phyloP scores from a whole-genome alignment of 2,329 filamentous ascomycete genomes.

The Dactylonectria macrodidyma region DNA sequence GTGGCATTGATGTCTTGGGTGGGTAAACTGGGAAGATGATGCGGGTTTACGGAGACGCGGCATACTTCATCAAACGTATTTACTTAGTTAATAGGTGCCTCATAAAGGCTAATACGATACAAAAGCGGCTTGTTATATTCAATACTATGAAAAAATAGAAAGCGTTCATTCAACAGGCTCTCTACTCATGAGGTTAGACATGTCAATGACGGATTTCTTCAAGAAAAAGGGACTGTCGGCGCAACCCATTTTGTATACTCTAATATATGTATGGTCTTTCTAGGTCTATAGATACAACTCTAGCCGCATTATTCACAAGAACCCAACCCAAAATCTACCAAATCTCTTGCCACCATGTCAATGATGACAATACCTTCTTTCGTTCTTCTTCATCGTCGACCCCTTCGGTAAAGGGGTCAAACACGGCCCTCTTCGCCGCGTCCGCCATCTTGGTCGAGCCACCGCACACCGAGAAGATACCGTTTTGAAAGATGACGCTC shows the following conservation, averaged over 20 bases:
- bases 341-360: conserved; percentile 72
- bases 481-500: conserved; percentile 53
- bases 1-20: conserved; percentile 7
- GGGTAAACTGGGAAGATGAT: conserved; percentile 1
- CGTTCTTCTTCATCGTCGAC: conserved; percentile 56
- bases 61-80: neutral
- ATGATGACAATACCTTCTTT: conserved; percentile 53
- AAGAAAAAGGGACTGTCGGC: neutral
- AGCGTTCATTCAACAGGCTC: neutral
- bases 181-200: neutral
- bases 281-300: neutral
- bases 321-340: conserved; percentile 59
- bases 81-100: conserved; percentile 12
- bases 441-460: conserved; percentile 72
- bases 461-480: conserved; percentile 69
- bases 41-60: neutral
- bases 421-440: conserved; percentile 67
- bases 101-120: neutral
- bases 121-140: neutral
- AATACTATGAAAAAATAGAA: too few relatives aligned
- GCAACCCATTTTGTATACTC: neutral
- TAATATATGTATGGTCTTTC: neutral
- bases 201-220: too few relatives aligned
- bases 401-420: conserved; percentile 62
- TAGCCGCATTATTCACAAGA: neutral